phyloP scores from a whole-genome alignment of 495 filamentous ascomycete genomes.

The Friedmanniomyces simplex region DNA sequence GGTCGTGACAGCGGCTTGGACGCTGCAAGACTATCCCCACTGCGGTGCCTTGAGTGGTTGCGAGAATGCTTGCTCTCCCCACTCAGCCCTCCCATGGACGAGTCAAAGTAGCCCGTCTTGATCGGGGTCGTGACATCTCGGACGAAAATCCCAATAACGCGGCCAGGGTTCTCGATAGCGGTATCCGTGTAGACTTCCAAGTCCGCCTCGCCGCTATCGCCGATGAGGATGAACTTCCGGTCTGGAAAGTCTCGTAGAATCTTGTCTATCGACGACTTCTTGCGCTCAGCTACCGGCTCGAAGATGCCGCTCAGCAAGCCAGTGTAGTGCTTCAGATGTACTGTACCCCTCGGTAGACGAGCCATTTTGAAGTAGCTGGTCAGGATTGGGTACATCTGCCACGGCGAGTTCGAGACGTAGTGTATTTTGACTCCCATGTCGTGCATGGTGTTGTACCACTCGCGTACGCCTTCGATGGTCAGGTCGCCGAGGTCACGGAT shows the following conservation, averaged over 20 bases:
- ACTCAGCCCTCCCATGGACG: constrained; percentile 41
- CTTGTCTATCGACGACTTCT: constrained; percentile 74
- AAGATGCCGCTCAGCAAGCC: constrained; percentile 97
- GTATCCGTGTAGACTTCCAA: constrained; percentile 95
- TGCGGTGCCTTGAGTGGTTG: constrained; percentile 11
- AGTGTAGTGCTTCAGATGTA: constrained; percentile 89
- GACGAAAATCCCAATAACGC: constrained; percentile 80
- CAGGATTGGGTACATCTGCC: constrained; percentile 88
- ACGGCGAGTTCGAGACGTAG: constrained; percentile 90
- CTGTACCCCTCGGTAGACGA: constrained; percentile 73
- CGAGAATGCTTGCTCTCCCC: constrained; percentile 23
- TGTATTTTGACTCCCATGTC: constrained; percentile 75
- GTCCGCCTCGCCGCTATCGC: constrained; percentile 93
- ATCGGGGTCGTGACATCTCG: constrained; percentile 80
- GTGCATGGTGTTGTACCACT: constrained; percentile 69
- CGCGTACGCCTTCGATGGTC: constrained; percentile 71
- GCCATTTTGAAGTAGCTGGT: constrained; percentile 70
- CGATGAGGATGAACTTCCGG: constrained; percentile 79
- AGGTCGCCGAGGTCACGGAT: constrained; percentile 73
- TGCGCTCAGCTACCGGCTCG: constrained; percentile 89
- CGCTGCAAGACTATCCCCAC: constrained; percentile 5
- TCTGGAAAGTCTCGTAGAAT: constrained; percentile 84
- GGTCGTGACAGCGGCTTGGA: constrained; percentile 17
- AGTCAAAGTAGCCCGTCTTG: constrained; percentile 63
- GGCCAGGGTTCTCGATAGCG: constrained; percentile 68